phyloP scores from a whole-genome alignment of 768 basidiomycete genomes.

The Grammothele lineata region DNA sequence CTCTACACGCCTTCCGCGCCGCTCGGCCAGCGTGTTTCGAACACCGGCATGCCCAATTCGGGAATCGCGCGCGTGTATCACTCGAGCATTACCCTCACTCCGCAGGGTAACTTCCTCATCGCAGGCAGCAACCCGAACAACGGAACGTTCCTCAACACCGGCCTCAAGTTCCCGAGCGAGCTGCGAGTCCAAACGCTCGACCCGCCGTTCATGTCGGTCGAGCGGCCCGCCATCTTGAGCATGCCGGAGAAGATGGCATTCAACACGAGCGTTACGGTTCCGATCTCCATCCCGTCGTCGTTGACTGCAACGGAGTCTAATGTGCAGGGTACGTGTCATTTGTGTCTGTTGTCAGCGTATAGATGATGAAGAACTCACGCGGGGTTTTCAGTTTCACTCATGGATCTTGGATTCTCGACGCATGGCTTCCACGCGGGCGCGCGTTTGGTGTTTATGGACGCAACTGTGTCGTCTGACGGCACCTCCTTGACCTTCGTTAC shows the following conservation, averaged over 20 bases:
- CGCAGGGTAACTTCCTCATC: slow-evolving; percentile 68
- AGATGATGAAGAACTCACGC: too few species aligned
- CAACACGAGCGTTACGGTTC: slow-evolving; percentile 43
- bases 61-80: slow-evolving; percentile 75
- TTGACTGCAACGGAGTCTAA: slow-evolving; percentile 23
- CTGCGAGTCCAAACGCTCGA: slow-evolving; percentile 84
- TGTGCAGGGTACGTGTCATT: slow-evolving; percentile 44
- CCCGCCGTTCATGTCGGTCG: slow-evolving; percentile 74
- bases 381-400: slow-evolving; percentile 55
- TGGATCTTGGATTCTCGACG: slow-evolving; percentile 80
- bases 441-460: slow-evolving; percentile 63
- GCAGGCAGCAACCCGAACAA: slow-evolving; percentile 84
- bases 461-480: slow-evolving; percentile 39
- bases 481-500: slow-evolving; percentile 51
- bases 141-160: slow-evolving; percentile 40
- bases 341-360: background rate
- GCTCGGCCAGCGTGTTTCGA: slow-evolving; percentile 53
- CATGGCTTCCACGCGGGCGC: slow-evolving; percentile 74
- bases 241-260: slow-evolving; percentile 38
- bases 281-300: slow-evolving; percentile 35
- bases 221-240: slow-evolving; percentile 48
- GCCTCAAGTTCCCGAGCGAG: slow-evolving; percentile 70
- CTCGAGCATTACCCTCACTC: slow-evolving; percentile 75
- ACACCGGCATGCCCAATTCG: slow-evolving; percentile 55
- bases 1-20: slow-evolving; percentile 61